Evolutionary conservation across 768 basidiomycete species (phyloP), one percentile per base, ranked within the genome.

Genomic region (Hortiboletus flavorubellus): DNA sequence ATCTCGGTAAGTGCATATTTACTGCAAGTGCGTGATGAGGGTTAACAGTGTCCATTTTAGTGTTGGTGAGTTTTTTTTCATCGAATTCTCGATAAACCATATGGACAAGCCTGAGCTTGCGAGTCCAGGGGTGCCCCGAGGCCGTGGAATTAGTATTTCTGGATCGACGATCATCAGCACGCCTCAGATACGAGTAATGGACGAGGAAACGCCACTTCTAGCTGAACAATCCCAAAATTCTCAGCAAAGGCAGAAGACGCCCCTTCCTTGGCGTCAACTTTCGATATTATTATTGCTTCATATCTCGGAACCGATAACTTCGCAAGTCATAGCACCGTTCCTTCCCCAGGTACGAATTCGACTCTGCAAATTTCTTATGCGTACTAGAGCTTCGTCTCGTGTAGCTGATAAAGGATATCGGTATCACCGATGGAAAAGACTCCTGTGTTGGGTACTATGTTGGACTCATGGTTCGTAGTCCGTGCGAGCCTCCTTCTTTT

Each of bases 301-400:
- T 67, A 75, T 90, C 38, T 80, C 87, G 51, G 89, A 91, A 68
- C 88, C 89, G 5, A 66, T 91, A 54, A 86, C 88, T 5, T 80
- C 80, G 8, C 80, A 86, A 56, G 85, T 90, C 51, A 89, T 90
- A 55, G 82, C 81, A 45, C 89, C 89, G 0, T 90, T 89, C 64
- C 79, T 84, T 40, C 86, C 86, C 6, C 68, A 71, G 75, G 86
- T 85, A 58, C 31, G 78, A 46, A 3, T 42, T 63, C n/a, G 8
- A 52, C 8, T 8, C 5, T 33, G 12, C 33, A 44, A 4, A 15
- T 38, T 33, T 21, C 8, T 39, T 5, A 12, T 5, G 23, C 26
- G 12, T 18, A n/a, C 47, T 37, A 11, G 9, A 56, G 5, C 16
- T 16, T 30, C 9, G n/a, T 23, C 2, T 34, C 12, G 10, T 42